Evolutionary conservation across 768 basidiomycete genomes (phyloP).

Genomic region (Tricholomella constricta): DNA sequence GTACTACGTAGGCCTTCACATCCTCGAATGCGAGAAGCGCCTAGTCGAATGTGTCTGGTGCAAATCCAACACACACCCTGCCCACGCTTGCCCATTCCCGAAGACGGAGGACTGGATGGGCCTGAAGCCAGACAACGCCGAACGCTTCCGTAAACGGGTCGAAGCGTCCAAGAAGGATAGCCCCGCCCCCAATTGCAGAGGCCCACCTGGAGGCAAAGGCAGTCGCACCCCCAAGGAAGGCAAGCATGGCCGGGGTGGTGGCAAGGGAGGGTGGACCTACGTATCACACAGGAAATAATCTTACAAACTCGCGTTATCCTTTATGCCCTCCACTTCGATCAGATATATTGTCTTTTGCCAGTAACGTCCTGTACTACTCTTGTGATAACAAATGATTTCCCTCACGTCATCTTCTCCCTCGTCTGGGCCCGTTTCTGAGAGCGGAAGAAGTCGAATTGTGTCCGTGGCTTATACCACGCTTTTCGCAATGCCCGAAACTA

Average conservation of each 20-base stretch:
- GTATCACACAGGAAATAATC: no score
- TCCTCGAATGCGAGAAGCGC: background rate
- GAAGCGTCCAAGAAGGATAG: background rate
- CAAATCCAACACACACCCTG: constrained; percentile 5
- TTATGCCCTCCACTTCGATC: no score
- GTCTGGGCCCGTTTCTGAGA: constrained; percentile 5
- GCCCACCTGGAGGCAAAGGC: no score
- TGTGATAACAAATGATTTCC: no score
- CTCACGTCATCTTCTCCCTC: background rate
- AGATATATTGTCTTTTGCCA: no score
- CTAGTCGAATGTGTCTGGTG: constrained; percentile 6
- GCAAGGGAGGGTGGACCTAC: no score
- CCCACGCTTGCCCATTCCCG: constrained; percentile 7
- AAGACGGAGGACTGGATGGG: constrained; percentile 6
- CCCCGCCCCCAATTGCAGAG: no score
- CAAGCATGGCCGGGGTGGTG: no score
- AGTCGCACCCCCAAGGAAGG: no score
- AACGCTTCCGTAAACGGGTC: background rate
- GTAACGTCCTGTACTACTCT: no score
- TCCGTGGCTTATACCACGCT: background rate
- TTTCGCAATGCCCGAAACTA: background rate
- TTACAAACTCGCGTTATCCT: no score
- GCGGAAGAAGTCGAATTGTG: constrained; percentile 3
- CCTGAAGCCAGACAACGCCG: background rate
- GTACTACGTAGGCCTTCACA: background rate